phyloP scores from a whole-genome alignment of 345 rosid genomes.

The Eutrema yunnanense region DNA sequence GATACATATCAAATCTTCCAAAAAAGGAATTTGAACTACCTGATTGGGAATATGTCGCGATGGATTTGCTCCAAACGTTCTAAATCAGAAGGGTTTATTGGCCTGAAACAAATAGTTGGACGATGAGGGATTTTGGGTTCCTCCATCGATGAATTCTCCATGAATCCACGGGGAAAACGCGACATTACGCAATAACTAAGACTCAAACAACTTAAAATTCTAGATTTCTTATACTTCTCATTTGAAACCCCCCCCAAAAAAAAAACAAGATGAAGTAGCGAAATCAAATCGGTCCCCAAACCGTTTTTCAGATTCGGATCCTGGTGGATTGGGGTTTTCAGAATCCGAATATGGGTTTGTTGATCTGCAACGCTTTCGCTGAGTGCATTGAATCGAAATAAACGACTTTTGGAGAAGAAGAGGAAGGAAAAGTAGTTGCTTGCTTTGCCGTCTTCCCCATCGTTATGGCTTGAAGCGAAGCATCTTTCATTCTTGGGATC shows the following conservation, averaged over 20 bases:
- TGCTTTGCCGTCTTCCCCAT: slow-evolving; percentile 1
- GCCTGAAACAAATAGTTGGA: slow-evolving; percentile 67
- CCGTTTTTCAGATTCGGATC: slow-evolving; percentile 2
- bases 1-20: not conserved
- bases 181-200: slow-evolving; percentile 5
- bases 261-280: not conserved
- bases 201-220: slow-evolving; percentile 5
- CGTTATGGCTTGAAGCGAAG: slow-evolving; percentile 7
- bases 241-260: not conserved
- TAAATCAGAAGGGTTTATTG: slow-evolving; percentile 69
- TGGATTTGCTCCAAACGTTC: slow-evolving; percentile 68
- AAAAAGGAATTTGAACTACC: slow-evolving; percentile 31
- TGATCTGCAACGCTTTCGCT: slow-evolving; percentile 11
- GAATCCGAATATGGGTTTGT: slow-evolving; percentile 17
- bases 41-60: slow-evolving; percentile 72
- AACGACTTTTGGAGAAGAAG: slow-evolving; percentile 9
- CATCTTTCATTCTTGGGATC: slow-evolving; percentile 6
- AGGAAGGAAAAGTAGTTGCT: slow-evolving; percentile 1
- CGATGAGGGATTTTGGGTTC: slow-evolving; percentile 36
- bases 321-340: not conserved
- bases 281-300: slow-evolving; percentile 2
- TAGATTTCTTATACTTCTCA: not conserved
- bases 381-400: slow-evolving; percentile 10
- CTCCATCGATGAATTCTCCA: slow-evolving; percentile 43
- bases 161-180: slow-evolving; percentile 42